phyloP scores from a whole-genome alignment of 257 asterid species.

The Marsdenia floribunda region DNA sequence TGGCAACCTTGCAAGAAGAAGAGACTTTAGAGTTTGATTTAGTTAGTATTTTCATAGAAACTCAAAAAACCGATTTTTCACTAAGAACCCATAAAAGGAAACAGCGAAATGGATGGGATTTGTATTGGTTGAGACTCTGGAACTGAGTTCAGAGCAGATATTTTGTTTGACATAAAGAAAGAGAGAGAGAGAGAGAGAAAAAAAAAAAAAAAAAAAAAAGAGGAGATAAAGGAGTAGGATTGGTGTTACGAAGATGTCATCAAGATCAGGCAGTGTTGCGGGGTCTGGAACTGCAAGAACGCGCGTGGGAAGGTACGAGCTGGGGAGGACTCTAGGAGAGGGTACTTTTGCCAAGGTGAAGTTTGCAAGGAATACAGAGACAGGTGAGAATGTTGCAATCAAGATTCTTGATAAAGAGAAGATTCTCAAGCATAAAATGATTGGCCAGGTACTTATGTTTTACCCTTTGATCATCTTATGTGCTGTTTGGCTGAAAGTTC shows the following conservation, averaged over 20 bases:
- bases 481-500: background rate
- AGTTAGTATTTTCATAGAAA: constrained; percentile 6
- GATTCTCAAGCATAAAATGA: constrained; percentile 89
- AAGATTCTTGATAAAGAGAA: constrained; percentile 95
- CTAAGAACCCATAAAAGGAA: background rate
- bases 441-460: constrained; percentile 52
- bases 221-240: constrained; percentile 11
- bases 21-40: constrained; percentile 41
- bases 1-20: constrained; percentile 98
- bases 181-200: background rate
- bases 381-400: constrained; percentile 79
- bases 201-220: constrained; percentile 5
- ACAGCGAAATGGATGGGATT: constrained; percentile 41
- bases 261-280: constrained; percentile 46
- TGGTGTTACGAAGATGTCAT: constrained; percentile 38
- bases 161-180: constrained; percentile 7
- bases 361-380: constrained; percentile 77
- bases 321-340: constrained; percentile 89
- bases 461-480: background rate
- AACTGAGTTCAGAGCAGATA: constrained; percentile 6
- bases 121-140: constrained; percentile 28
- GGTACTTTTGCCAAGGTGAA: constrained; percentile 92
- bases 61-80: background rate
- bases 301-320: constrained; percentile 82
- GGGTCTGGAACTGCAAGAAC: constrained; percentile 42